Base-by-base conservation (phyloP, 1,139 yeast species). In the Magnusiomyces sp. region DNA sequence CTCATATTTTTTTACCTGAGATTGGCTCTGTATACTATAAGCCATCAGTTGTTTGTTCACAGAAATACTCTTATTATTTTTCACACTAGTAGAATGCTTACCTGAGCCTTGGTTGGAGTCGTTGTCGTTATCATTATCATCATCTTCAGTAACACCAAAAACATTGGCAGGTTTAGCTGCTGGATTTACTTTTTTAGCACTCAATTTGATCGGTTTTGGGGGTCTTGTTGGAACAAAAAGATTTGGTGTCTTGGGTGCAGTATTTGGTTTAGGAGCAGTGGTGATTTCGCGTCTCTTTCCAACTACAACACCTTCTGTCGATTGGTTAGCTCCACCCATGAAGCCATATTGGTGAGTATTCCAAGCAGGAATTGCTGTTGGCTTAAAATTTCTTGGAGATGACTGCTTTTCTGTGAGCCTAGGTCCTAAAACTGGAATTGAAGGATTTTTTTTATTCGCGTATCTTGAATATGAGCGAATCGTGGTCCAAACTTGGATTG, bases 401-500 rank as follows among this genome's bases (percentile, higher is more conserved):
- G 64, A 62, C 20, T 58, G 71, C 29, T 43, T 43, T 54, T 62
- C 70, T 2, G 65, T 65, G 29, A 71, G 59, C 39, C 65, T 61
- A 1, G 83, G 83, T 0, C 83, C 83, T 32, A 79, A 65, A 1
- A 75, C 74, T 0, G 75, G 77, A 17, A 69, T 66, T 10, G 60
- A 55, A 2, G 76, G 71, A 62, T 78, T 70, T 43, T 70, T 68
- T 51, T 70, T 68, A 55, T 77, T 75, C 1, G 80, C 77, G 55
- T 77, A 71, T 51, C 95, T 71, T 0, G 94, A 83, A 48, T 88
- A 72, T 1, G 95, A 79, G 60, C 85, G 80, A 43, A 88, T 69
- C 0, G 94, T 77, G 55, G 85, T 80, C 16, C 83, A 68, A 4
- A 88, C 88, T 57, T 83, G 90, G 47, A 85, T 82, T 0, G 92